Percentiles rank a stretch among this genome's conserved stretches.
Conservation (phyloP, 768 basidiomycete genomes). For the Podaxis rugospora region DNA sequence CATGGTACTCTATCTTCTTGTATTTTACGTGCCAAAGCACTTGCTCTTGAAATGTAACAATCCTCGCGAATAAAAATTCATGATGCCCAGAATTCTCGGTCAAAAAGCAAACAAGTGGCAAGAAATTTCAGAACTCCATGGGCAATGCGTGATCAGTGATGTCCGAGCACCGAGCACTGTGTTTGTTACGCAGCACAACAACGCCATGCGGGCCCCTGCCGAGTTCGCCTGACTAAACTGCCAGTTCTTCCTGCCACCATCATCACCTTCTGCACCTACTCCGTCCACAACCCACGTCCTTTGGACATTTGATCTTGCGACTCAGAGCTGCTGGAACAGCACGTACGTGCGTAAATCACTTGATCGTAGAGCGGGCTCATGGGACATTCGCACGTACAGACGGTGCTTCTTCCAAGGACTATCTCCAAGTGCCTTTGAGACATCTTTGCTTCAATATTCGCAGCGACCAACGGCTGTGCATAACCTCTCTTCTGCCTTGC, state of each 20-base stretch:
- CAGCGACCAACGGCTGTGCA: neutral
- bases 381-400: neutral
- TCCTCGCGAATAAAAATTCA: too few relatives aligned
- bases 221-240: too few relatives aligned
- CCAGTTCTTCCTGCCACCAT: neutral
- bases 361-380: neutral
- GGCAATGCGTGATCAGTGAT: too few relatives aligned
- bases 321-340: slow-evolving; percentile 31
- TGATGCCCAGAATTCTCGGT: too few relatives aligned
- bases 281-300: neutral
- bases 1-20: too few relatives aligned
- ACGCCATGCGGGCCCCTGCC: neutral
- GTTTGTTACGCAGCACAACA: neutral
- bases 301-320: neutral
- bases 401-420: neutral
- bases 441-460: neutral
- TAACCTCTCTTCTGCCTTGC: neutral
- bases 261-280: neutral
- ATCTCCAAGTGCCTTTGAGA: neutral
- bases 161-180: too few relatives aligned
- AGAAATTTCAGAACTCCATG: too few relatives aligned
- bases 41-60: too few relatives aligned
- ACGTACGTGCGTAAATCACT: slow-evolving; percentile 7
- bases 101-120: too few relatives aligned
- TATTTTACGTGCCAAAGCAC: too few relatives aligned